These are phyloP conservation scores for Lactifluus subvellereus DNA, from an alignment of 768 basidiomycete species.

Conservation along the genomic window DNA sequence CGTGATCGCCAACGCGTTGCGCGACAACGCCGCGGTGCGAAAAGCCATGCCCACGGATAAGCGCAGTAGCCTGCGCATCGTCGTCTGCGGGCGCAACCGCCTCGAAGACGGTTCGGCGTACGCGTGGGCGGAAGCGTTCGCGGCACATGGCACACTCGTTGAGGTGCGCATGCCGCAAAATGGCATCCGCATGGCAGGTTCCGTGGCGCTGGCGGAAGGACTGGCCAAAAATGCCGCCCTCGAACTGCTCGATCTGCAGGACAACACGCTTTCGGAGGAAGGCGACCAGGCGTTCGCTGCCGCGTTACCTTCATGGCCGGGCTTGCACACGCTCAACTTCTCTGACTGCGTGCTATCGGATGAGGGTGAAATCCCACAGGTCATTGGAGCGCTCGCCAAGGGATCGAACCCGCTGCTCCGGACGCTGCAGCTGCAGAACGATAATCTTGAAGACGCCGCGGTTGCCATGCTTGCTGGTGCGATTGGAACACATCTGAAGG, in stretches of 20 bases:
- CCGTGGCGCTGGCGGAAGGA: conserved; percentile 70
- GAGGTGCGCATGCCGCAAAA: conserved; percentile 97
- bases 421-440: conserved; percentile 82
- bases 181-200: conserved; percentile 91
- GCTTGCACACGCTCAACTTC: conserved; percentile 74
- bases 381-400: conserved; percentile 52
- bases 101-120: conserved; percentile 84
- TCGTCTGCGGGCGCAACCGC: conserved; percentile 95
- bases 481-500: conserved; percentile 52
- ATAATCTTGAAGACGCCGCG: conserved; percentile 72
- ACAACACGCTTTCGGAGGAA: conserved; percentile 71
- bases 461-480: conserved; percentile 63
- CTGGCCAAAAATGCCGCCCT: conserved; percentile 61
- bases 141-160: conserved; percentile 69
- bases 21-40: conserved; percentile 59
- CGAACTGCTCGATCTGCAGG: conserved; percentile 83
- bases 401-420: conserved; percentile 74
- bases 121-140: conserved; percentile 84
- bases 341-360: conserved; percentile 87
- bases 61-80: conserved; percentile 62
- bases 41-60: conserved; percentile 53
- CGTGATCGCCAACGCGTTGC: conserved; percentile 79
- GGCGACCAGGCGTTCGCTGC: conserved; percentile 54
- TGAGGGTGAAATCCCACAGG: conserved; percentile 69
- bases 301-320: conserved; percentile 63